phyloP scores from a whole-genome alignment of 352 stramenopile species.

The Phytophthora ramorum region DNA sequence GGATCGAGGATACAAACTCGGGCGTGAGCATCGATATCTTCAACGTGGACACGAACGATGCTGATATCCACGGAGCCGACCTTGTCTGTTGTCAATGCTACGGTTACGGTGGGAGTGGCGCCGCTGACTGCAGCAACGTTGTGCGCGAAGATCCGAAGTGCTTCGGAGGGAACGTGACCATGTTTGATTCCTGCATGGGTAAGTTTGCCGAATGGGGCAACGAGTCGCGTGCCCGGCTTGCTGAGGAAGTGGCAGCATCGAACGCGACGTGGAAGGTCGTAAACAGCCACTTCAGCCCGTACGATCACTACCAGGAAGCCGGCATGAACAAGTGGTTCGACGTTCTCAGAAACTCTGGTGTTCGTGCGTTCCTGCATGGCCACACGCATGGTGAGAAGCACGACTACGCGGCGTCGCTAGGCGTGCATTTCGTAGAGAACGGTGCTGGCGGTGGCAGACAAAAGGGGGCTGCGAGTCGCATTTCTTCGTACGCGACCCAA shows the following conservation, averaged over 20 bases:
- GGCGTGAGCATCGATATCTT: too few relatives aligned
- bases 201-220: conserved; percentile 15
- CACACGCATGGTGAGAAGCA: conserved; percentile 63
- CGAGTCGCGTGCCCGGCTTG: conserved; percentile 11
- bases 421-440: too few relatives aligned
- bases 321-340: too few relatives aligned
- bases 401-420: conserved; percentile 39
- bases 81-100: conserved; percentile 29
- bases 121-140: too few relatives aligned
- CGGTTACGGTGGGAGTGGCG: conserved; percentile 15
- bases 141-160: conserved; percentile 22
- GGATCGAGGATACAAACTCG: too few relatives aligned
- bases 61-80: conserved; percentile 7
- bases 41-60: too few relatives aligned
- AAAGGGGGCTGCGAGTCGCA: neutral
- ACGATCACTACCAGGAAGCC: conserved; percentile 15
- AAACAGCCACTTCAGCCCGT: conserved; percentile 25
- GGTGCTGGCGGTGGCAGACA: neutral
- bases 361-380: too few relatives aligned
- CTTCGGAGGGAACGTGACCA: conserved; percentile 11
- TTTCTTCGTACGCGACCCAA: neutral
- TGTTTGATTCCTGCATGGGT: too few relatives aligned
- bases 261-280: conserved; percentile 37
- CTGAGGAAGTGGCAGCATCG: conserved; percentile 6
- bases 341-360: too few relatives aligned